Base-by-base conservation (phyloP, 1,284 basidiomycete species). In the Ustilago shanxiensis region DNA sequence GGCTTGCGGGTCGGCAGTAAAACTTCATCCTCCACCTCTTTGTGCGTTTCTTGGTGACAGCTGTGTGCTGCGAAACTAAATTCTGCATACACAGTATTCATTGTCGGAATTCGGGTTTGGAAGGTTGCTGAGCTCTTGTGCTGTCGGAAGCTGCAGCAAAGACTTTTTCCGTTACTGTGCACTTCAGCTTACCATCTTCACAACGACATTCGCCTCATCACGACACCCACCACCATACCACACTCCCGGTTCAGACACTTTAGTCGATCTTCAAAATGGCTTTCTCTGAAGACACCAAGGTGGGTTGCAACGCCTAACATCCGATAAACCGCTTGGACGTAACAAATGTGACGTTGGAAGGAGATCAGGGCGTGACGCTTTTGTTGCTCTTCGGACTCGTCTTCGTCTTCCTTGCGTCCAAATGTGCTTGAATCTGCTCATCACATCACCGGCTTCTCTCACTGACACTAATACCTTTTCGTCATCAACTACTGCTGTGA, bases 241-340 rank as follows among this genome's bases (percentile, higher is more conserved):
- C 29, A 52, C 22, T 33, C 52, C 16, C 54, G 33, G 33, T 33
- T 24, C 44, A 39, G 22, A 37, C 55, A 45, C 55, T 22, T 13
- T 35, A 50, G 45, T 49, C 49, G n/a, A 29, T 60, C 26, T 49
- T 56, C 62, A 72, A 24, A 50, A 80, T 83, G 80, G 72, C 77
- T 37, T 75, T 83, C 53, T 83, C 82, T n/a, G 82, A 83, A 55
- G 82, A 83, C 58, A 83, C 82, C 45, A 83, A 83, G 82, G 82
- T 80, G 52, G 33, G 79, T 70, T 1, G n/a, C 14, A 8, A 28
- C 3, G 20, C 51, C 4, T 11, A 10, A 24, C 6, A n/a, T n/a
- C n/a, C n/a, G n/a, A n/a, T n/a, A n/a, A n/a, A n/a, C n/a, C 31
- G 29, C 24, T 18, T 52, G 29, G 20, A n/a, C 2, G 50, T 18